phyloP scores from a whole-genome alignment of 768 basidiomycete genomes.

The Russula ochroleuca region DNA sequence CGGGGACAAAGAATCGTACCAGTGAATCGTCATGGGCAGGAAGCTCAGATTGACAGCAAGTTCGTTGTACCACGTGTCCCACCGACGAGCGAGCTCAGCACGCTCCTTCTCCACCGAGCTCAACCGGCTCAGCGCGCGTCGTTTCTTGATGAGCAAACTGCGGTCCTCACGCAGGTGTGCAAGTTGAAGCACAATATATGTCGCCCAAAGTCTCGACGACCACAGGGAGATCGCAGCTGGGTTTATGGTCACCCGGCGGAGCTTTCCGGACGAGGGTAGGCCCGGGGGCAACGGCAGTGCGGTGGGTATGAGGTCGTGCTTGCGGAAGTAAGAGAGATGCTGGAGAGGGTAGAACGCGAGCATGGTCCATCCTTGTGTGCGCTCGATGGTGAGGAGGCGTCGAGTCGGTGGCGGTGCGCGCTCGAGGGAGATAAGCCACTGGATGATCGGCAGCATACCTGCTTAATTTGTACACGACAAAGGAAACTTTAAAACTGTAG shows the following conservation, averaged over 20 bases:
- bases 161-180: constrained; percentile 67
- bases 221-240: constrained; percentile 51
- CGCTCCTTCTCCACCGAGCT: constrained; percentile 40
- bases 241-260: constrained; percentile 39
- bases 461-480: background rate
- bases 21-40: constrained; percentile 81
- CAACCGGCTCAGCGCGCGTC: constrained; percentile 44
- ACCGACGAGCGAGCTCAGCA: constrained; percentile 51
- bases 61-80: constrained; percentile 69
- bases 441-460: constrained; percentile 76
- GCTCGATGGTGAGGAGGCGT: constrained; percentile 68
- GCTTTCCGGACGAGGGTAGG: constrained; percentile 34
- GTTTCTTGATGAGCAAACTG: constrained; percentile 50
- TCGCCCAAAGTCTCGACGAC: constrained; percentile 80
- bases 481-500: too few relatives aligned
- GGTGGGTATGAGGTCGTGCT: constrained; percentile 57
- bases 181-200: constrained; percentile 74
- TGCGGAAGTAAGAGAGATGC: constrained; percentile 63
- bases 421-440: constrained; percentile 76
- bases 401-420: constrained; percentile 67
- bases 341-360: constrained; percentile 76
- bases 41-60: constrained; percentile 67
- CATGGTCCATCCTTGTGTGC: constrained; percentile 76
- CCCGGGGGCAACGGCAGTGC: constrained; percentile 43
- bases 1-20: constrained; percentile 42